Conservation (phyloP, 2,329 filamentous ascomycete genomes). For the Macrophomina phaseolina region DNA sequence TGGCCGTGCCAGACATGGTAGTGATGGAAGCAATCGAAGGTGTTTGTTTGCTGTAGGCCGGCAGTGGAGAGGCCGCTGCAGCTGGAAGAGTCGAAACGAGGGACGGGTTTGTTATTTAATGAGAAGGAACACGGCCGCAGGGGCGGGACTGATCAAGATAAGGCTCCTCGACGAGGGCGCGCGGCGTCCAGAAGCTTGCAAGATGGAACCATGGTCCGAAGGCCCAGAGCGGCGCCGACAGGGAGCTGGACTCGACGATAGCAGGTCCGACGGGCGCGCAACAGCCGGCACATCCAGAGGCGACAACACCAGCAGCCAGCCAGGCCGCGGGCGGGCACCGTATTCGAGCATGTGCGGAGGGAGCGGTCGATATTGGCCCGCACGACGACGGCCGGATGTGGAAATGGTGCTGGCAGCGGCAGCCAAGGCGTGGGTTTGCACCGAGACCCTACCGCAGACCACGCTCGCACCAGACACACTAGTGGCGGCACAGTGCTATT, state of each 20-base stretch:
- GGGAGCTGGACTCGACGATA: background rate
- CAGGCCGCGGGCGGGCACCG: conserved; percentile 1
- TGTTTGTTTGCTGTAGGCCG: background rate
- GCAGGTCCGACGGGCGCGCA: background rate
- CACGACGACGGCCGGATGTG: background rate
- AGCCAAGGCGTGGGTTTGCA: background rate
- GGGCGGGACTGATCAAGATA: conserved; percentile 16
- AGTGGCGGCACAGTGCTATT: conserved; percentile 2
- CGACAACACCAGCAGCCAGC: background rate
- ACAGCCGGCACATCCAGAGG: conserved; percentile 4
- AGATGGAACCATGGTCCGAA: background rate
- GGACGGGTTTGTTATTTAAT: background rate
- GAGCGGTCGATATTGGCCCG: conserved; percentile 15
- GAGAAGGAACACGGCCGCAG: background rate
- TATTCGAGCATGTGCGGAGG: conserved; percentile 3
- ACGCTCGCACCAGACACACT: background rate
- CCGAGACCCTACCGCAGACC: background rate
- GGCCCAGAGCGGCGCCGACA: conserved; percentile 15
- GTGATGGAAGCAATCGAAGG: background rate
- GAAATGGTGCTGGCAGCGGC: background rate
- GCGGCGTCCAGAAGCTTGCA: background rate
- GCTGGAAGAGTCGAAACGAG: background rate
- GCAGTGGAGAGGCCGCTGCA: background rate
- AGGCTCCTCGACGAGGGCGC: background rate
- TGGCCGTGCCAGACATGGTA: conserved; percentile 27